Percentiles rank a stretch among this genome's conserved stretches.
Evolutionary conservation across 75 land plant genomes (phyloP).

Genomic region (Pinus tabuliformis): DNA sequence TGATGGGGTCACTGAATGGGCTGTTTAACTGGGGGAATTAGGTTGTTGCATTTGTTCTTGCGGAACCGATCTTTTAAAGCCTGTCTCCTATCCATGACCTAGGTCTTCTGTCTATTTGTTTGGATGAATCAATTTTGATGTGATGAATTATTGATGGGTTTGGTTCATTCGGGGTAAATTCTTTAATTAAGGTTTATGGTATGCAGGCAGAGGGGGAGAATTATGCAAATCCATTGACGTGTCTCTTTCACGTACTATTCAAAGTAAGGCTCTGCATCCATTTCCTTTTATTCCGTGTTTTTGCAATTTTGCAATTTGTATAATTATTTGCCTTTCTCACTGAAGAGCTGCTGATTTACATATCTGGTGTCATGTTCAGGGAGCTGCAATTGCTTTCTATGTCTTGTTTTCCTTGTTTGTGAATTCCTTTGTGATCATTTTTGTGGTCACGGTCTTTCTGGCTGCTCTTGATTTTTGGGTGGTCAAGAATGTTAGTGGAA

Average conservation of each 20-base stretch:
- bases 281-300: neutral
- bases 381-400: conserved; percentile 89
- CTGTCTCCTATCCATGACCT: too few relatives aligned
- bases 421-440: conserved; percentile 86
- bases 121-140: too few relatives aligned
- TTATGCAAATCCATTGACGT: conserved; percentile 79
- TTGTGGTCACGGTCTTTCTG: conserved; percentile 93
- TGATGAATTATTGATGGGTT: too few relatives aligned
- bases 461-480: conserved; percentile 99
- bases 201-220: conserved; percentile 66
- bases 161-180: too few relatives aligned
- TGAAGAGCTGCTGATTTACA: neutral
- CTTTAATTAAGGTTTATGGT: conserved; percentile 14
- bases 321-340: neutral
- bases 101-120: too few relatives aligned
- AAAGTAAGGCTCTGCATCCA: conserved; percentile 41
- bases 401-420: conserved; percentile 83
- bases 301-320: neutral
- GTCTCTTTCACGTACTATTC: conserved; percentile 87
- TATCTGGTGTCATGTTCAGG: conserved; percentile 37
- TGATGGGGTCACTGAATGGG: too few relatives aligned
- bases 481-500: conserved; percentile 98
- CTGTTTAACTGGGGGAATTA: too few relatives aligned
- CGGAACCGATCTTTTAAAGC: too few relatives aligned
- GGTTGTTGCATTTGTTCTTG: too few relatives aligned